Conservation (phyloP, 2,329 filamentous ascomycete species). For the Chaetomium sp. region DNA sequence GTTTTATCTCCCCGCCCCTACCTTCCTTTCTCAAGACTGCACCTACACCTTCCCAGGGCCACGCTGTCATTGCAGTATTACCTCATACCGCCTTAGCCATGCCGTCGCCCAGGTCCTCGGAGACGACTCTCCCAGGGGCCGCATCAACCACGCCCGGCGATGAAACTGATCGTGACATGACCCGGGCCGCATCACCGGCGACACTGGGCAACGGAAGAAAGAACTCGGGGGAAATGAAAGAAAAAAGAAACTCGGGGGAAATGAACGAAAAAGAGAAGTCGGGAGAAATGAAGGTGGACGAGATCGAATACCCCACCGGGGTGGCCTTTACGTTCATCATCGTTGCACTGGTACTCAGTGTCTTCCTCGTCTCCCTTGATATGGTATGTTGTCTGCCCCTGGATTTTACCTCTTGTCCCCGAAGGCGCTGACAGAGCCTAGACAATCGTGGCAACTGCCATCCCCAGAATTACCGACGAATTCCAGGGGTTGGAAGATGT, state of each 20-base stretch:
- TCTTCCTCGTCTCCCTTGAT: conserved; percentile 29
- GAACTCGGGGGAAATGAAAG: background rate
- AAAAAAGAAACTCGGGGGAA: no score
- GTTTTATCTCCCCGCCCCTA: no score
- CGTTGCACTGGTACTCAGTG: conserved; percentile 28
- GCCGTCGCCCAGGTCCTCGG: conserved; percentile 11
- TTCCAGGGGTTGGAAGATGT: conserved; percentile 30
- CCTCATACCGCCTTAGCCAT: background rate
- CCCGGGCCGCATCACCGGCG: background rate
- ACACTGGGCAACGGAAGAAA: conserved; percentile 11
- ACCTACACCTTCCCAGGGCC: no score
- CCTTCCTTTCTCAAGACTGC: no score
- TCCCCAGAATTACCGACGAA: conserved; percentile 33
- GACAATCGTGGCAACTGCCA: conserved; percentile 34
- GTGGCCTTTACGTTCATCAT: conserved; percentile 23
- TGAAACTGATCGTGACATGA: background rate
- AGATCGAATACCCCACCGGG: conserved; percentile 9
- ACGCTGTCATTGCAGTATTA: no score
- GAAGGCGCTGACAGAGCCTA: background rate
- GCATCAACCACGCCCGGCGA: conserved; percentile 5
- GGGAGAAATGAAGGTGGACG: background rate
- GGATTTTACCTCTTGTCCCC: background rate
- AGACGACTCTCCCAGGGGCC: conserved; percentile 5
- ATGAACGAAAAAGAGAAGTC: conserved; percentile 8
- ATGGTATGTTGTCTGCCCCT: conserved; percentile 15